Conservation (phyloP, 306 rosid species). For the Sesbania bispinosa region DNA sequence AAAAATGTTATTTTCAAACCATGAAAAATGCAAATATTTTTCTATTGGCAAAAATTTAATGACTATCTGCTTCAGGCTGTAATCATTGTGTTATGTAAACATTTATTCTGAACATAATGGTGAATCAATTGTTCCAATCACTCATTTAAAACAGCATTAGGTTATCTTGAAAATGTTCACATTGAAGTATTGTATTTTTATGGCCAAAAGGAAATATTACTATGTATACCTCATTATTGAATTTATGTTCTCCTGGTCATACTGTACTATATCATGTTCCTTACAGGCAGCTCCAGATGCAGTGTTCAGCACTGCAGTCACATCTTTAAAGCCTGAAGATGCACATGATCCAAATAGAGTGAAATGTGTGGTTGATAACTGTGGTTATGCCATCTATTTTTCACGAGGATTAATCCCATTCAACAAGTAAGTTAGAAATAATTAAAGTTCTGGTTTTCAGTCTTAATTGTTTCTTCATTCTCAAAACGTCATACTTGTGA, state of each 20-base stretch:
- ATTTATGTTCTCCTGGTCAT: conserved; percentile 18
- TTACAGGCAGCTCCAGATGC: conserved; percentile 94
- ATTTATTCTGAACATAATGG: background rate
- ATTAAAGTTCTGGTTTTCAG: background rate
- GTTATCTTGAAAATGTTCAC: background rate
- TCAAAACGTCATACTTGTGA: background rate
- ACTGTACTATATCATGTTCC: conserved; percentile 10
- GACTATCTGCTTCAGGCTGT: background rate
- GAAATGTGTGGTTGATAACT: conserved; percentile 76
- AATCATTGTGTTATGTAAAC: conserved; percentile 4
- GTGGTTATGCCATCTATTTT: conserved; percentile 88
- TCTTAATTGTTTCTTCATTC: background rate
- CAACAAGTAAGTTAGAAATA: conserved; percentile 66
- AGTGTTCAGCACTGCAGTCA: conserved; percentile 97
- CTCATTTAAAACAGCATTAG: background rate
- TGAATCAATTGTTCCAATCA: conserved; percentile 6
- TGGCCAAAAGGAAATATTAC: conserved; percentile 2
- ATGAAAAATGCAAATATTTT: background rate
- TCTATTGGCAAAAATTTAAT: background rate
- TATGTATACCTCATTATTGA: background rate
- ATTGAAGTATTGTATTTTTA: background rate
- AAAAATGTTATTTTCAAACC: background rate
- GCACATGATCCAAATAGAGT: conserved; percentile 87
- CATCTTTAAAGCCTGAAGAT: conserved; percentile 82
- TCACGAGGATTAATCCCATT: conserved; percentile 91